phyloP scores from a whole-genome alignment of 2,329 filamentous ascomycete species.

The Biscogniauxia sp. region DNA sequence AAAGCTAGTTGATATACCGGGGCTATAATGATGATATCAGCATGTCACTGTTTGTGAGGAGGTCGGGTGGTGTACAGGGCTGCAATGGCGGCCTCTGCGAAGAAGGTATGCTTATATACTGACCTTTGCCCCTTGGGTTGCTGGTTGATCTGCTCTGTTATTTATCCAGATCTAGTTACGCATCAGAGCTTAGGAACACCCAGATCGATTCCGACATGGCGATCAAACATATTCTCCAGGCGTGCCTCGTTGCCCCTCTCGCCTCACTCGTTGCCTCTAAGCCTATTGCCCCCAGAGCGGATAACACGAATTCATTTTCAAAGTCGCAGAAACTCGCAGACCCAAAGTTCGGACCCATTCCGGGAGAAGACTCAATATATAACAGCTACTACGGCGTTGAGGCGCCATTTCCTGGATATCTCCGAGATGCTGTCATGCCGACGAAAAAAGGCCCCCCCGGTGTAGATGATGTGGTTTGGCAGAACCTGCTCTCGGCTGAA shows the following conservation, averaged over 20 bases:
- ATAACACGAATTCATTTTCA: conserved; percentile 5
- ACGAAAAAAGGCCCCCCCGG: conserved; percentile 28
- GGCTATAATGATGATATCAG: not conserved
- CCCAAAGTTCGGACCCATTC: conserved; percentile 31
- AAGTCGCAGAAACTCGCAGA: conserved; percentile 24
- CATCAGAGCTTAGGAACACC: not conserved
- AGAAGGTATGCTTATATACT: not conserved
- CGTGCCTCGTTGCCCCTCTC: conserved; percentile 15
- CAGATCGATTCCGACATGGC: conserved; percentile 6
- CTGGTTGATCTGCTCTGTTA: too few species aligned
- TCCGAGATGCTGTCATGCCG: conserved; percentile 32
- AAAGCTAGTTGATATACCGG: not conserved
- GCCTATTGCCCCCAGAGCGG: conserved; percentile 9
- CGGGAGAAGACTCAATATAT: conserved; percentile 33
- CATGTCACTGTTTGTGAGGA: not conserved
- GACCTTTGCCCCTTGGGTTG: not conserved
- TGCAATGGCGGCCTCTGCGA: not conserved
- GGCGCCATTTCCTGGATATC: conserved; percentile 37
- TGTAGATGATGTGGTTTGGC: conserved; percentile 41
- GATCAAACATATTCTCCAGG: conserved; percentile 19
- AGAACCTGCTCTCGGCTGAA: conserved; percentile 43
- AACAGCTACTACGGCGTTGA: conserved; percentile 32
- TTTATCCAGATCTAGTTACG: not conserved
- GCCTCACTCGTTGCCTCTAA: conserved; percentile 12
- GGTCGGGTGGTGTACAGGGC: not conserved